These are phyloP conservation scores for Tricholoma sp. DNA, from an alignment of 768 basidiomycete species.

Conservation along the genomic window DNA sequence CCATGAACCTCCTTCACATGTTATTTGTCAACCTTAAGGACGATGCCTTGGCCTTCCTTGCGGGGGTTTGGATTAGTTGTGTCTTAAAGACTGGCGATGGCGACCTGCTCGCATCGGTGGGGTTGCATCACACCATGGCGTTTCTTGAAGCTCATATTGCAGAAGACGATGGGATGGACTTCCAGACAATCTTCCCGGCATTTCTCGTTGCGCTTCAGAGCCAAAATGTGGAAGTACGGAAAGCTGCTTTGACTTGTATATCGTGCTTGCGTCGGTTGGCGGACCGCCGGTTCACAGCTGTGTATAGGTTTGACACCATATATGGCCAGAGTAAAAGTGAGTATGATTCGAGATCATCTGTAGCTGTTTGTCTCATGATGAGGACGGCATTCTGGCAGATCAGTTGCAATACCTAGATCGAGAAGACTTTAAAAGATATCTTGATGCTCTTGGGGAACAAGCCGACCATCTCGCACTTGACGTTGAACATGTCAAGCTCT, in stretches of 20 bases:
- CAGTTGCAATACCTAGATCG: slow-evolving; percentile 69
- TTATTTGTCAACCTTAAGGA: slow-evolving; percentile 67
- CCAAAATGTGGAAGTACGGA: slow-evolving; percentile 35
- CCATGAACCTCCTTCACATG: slow-evolving; percentile 51
- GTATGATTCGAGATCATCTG: slow-evolving; percentile 17
- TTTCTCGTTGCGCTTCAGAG: slow-evolving; percentile 59
- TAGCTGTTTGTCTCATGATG: slow-evolving; percentile 3
- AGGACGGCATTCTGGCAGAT: slow-evolving; percentile 12
- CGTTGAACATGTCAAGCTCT: slow-evolving; percentile 45
- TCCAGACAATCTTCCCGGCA: slow-evolving; percentile 73
- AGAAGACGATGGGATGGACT: slow-evolving; percentile 56
- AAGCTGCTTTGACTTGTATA: slow-evolving; percentile 53
- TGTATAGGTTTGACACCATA: slow-evolving; percentile 71
- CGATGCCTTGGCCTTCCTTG: slow-evolving; percentile 75
- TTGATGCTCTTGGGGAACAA: slow-evolving; percentile 43
- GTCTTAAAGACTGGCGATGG: slow-evolving; percentile 20
- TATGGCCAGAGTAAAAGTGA: slow-evolving; percentile 60
- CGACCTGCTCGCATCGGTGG: slow-evolving; percentile 39
- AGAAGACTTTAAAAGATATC: slow-evolving; percentile 55
- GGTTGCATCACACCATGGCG: slow-evolving; percentile 71
- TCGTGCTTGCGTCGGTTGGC: slow-evolving; percentile 37
- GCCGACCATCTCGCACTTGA: slow-evolving; percentile 59
- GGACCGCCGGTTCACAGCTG: slow-evolving; percentile 39
- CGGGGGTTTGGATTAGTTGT: slow-evolving; percentile 54
- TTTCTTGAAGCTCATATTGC: slow-evolving; percentile 71